Base-by-base conservation (phyloP, 371 early-diverging fungal genomes). In the Circinella minor region DNA sequence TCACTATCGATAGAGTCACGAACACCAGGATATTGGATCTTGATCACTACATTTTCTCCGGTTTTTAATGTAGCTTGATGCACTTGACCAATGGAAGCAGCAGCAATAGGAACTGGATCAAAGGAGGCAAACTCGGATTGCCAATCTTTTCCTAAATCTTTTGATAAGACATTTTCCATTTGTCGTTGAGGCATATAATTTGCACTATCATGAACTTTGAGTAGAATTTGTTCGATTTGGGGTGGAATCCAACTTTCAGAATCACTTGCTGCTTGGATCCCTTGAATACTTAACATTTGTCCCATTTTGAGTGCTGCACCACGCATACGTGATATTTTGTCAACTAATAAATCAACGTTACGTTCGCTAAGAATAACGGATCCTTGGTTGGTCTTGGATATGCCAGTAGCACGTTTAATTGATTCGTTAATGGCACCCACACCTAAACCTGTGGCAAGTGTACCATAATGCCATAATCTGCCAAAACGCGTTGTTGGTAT, bases 221-320 rank as follows among this genome's bases (percentile, higher is more conserved):
- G 79, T 63, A 99, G 73, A 4, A 99, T 86, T 47, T 91, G 81
- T 63, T 95, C 94, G 48, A 98, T 72, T 71, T 96, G 94, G 34
- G 88, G 86, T 1, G 98, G 92, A 43, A 95, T 63, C 81, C 91
- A 83, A 54, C 81, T 72, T 34, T 74, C 70, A 8, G 71, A 70
- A 4, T 82, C 74, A 36, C 79, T 74, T 1, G 75, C 68, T 3
- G 83, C 75, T 49, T 77, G 74, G 39, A 80, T 84, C 69, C 89
- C 98, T 81, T 99, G 98, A 65, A 99, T 98, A 75, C 95, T 93
- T 11, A 99, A 72, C 96, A 99, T 97, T 75, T 99, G 99, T 0
- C 98, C 99, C 74, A 99, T 88, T 77, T 99, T 99, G 18, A 98
- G 81, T 4, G 99, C 99, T 0, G 99, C 99, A 1, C 99, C 99